Evolutionary conservation across 495 filamentous ascomycete genomes (phyloP), one percentile per base, ranked within the genome.

Genomic region (Glarea lozoyensis): DNA sequence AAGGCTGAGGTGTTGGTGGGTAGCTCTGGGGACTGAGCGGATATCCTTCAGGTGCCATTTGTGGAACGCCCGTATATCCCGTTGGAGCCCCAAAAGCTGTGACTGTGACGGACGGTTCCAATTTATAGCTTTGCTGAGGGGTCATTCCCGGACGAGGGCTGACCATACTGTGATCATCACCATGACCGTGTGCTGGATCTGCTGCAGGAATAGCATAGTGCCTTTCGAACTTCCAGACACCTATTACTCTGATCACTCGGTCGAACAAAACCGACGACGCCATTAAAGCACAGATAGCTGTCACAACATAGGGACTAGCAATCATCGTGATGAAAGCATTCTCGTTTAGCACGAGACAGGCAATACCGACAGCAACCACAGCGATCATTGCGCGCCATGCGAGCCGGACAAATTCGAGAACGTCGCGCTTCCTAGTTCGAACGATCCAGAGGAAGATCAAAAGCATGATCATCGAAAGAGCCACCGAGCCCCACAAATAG

Each of bases 141-240:
- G n/a, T n/a, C n/a, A n/a, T n/a, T n/a, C n/a, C n/a, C n/a, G n/a
- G n/a, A n/a, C n/a, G n/a, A n/a, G n/a, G n/a, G n/a, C n/a, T n/a
- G n/a, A n/a, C n/a, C n/a, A n/a, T n/a, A n/a, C n/a, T n/a, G n/a
- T 43, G 64, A 53, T 30, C 39, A 43, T n/a, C 42, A 43, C 32
- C 56, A 52, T 31, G 62, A 60, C 13, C 60, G 58, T n/a, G 25
- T 7, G 66, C 20, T 10, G 9, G 38, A n/a, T 30, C n/a, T 31
- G 22, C 5, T 16, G 22, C n/a, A 3, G 39, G 39, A 10, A 42
- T 30, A 10, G 39, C 39, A 13, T 9, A 42, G 2, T 31, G 15
- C 39, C 16, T 7, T 27, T 42, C 18, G 39, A 42, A 42, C 10
- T 16, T 42, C 4, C 39, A 16, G 2, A 32, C 25, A 17, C 39